Base-by-base conservation (phyloP, 169 alveolate genomes). In the Plasmodium coatneyi region DNA sequence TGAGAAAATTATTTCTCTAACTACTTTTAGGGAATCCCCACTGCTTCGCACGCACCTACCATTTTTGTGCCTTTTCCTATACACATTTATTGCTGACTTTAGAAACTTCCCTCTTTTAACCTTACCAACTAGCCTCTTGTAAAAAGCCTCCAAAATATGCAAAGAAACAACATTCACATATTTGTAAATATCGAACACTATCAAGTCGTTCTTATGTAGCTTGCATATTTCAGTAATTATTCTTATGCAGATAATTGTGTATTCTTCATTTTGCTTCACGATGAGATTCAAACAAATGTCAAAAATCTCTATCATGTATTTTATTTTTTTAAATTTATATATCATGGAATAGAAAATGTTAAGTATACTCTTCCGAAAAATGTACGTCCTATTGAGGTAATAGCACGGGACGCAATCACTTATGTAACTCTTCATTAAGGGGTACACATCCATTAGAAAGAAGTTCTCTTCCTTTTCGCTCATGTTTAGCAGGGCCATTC, bases 51-150 rank as follows among this genome's bases (percentile, higher is more conserved):
- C 28, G 19, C 49, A 78, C 19, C 71, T 79, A 22, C 9, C 19
- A 10, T 66, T 74, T 28, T 7, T n/a, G 36, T 19, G 60, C 19
- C 49, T 74, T 76, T 79, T 87, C 39, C 28, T 87, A 71, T 87
- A 87, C n/a, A 87, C 70, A 79, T 66, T 87, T 41, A 87, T 87
- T 78, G 70, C 74, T 0, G 89, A 87, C 22, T 87, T 87, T 12
- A 87, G 54, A 60, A 74, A 80, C 9, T 87, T 87, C 25, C 93
- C 93, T 46, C 76, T 87, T 43, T 87, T 87, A 34, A 87, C 93
- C 49, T 87, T 87, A 25, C 71, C 43, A 54, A 87, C 36, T 12
- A 87, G 56, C 49, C 28, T 78, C 22, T 79, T 54, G 66, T 87
- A 87, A 87, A 87, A 87, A 12, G 16, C 71, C 30, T 60, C 60